Evolutionary conservation across 1,284 basidiomycete species (phyloP).

Genomic region (Fomitopsis betulina): DNA sequence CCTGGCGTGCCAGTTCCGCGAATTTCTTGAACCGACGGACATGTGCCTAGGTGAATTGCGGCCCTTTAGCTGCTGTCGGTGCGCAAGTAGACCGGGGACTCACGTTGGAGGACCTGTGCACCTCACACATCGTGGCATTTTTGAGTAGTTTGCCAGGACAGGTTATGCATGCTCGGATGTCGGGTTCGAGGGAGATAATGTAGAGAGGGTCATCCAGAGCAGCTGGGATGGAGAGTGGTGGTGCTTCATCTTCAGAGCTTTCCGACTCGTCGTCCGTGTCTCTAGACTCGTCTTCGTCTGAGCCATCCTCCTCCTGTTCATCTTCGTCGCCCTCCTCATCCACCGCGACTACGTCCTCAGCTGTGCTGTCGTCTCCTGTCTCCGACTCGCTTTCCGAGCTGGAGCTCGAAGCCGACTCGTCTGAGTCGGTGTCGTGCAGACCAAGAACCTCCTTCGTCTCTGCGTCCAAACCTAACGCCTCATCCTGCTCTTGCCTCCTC

Average conservation of each 20-base stretch:
- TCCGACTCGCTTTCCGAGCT: conserved; percentile 22
- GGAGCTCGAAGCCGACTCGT: conserved; percentile 48
- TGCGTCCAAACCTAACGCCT: conserved; percentile 65
- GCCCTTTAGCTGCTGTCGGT: not conserved
- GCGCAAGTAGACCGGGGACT: conserved; percentile 23
- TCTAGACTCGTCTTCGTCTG: conserved; percentile 23
- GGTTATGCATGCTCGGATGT: conserved; percentile 56
- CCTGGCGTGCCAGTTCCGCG: conserved; percentile 31
- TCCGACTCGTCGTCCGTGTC: conserved; percentile 26
- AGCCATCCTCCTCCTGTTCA: conserved; percentile 25
- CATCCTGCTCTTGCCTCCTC: conserved; percentile 61
- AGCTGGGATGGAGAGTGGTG: conserved; percentile 53
- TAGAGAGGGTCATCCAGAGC: conserved; percentile 65
- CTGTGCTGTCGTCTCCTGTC: conserved; percentile 3
- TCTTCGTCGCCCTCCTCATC: conserved; percentile 12
- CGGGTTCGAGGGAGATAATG: conserved; percentile 46
- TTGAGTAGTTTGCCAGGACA: conserved; percentile 78
- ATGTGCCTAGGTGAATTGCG: conserved; percentile 45
- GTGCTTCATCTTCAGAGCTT: conserved; percentile 28
- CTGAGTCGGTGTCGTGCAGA: conserved; percentile 69
- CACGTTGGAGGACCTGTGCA: conserved; percentile 66
- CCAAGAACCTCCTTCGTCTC: conserved; percentile 70
- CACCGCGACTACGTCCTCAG: conserved; percentile 17
- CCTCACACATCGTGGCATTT: conserved; percentile 51
- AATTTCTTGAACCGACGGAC: conserved; percentile 53